Conservation (phyloP, 805 yeast genomes). For the Myxozyma neotropica region DNA sequence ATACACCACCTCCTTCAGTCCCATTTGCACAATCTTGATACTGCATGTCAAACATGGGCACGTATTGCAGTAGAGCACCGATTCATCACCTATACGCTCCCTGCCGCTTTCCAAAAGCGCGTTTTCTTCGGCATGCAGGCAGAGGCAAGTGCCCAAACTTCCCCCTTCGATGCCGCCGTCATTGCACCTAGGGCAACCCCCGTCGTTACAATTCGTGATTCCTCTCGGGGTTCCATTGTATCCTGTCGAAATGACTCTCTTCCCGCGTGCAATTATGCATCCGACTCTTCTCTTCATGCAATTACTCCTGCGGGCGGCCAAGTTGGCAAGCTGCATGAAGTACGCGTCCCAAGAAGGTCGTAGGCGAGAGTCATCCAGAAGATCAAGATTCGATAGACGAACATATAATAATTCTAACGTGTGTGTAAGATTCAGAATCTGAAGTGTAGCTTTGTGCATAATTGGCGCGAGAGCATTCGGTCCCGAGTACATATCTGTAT, state of each 20-base stretch:
- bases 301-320: constrained; percentile 89
- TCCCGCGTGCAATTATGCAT: constrained; percentile 86
- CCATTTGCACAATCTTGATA: constrained; percentile 91
- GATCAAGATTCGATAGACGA: constrained; percentile 48
- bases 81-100: constrained; percentile 64
- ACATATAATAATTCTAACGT: constrained; percentile 46
- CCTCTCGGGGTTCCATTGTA: constrained; percentile 97
- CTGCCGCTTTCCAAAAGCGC: constrained; percentile 94
- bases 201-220: constrained; percentile 84
- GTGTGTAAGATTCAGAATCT: constrained; percentile 55
- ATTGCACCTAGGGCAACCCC: constrained; percentile 93
- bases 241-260: constrained; percentile 91
- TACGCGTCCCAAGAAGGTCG: constrained; percentile 97
- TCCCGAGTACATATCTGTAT: constrained; percentile 40
- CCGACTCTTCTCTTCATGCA: constrained; percentile 99
- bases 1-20: constrained; percentile 88
- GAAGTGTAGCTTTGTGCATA: constrained; percentile 55
- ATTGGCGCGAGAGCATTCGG: constrained; percentile 46
- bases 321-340: constrained; percentile 88
- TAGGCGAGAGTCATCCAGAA: constrained; percentile 59
- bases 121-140: constrained; percentile 97
- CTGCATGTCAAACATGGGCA: constrained; percentile 96
- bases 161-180: constrained; percentile 57
- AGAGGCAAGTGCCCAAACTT: constrained; percentile 78
- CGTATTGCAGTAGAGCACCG: constrained; percentile 85